Percentiles rank a stretch among this genome's conserved stretches.
Evolutionary conservation across 495 filamentous ascomycete genomes (phyloP).

Genomic region (Podospora anserina): DNA sequence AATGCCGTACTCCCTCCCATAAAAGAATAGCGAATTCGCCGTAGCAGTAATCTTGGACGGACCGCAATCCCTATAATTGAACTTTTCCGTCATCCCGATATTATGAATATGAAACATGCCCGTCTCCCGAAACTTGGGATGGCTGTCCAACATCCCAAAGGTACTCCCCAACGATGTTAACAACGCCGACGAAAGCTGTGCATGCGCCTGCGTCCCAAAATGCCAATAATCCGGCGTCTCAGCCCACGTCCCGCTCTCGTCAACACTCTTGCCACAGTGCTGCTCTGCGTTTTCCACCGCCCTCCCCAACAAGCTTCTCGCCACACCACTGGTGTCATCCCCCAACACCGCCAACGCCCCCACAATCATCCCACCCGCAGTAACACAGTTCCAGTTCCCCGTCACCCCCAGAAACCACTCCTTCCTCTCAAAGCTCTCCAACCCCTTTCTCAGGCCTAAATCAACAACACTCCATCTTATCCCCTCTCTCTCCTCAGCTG

Average conservation of each 20-base stretch:
- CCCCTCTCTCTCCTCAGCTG: background rate
- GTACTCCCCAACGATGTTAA: slow-evolving; percentile 1
- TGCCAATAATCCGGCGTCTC: slow-evolving; percentile 15
- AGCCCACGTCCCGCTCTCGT: background rate
- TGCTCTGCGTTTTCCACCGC: background rate
- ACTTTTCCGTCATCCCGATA: slow-evolving; percentile 8
- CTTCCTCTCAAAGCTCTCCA: background rate
- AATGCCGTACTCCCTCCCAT: background rate
- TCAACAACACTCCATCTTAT: slow-evolving; percentile 6
- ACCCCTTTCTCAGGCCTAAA: background rate
- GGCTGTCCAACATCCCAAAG: background rate
- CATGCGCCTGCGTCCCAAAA: slow-evolving; percentile 15
- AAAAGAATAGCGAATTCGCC: slow-evolving; percentile 10
- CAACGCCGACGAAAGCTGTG: slow-evolving; percentile 9
- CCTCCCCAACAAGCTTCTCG: background rate
- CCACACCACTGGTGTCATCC: background rate
- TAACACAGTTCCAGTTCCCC: background rate
- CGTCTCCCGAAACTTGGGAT: background rate
- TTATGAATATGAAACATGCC: slow-evolving; percentile 9
- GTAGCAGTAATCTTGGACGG: slow-evolving; percentile 11
- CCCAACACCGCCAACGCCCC: background rate
- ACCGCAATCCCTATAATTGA: slow-evolving; percentile 15
- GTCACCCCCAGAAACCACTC: background rate
- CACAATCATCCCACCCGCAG: background rate
- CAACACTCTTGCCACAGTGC: background rate